Conservation (phyloP, 164 flowering plant genomes). For the Cinnamomum chago region DNA sequence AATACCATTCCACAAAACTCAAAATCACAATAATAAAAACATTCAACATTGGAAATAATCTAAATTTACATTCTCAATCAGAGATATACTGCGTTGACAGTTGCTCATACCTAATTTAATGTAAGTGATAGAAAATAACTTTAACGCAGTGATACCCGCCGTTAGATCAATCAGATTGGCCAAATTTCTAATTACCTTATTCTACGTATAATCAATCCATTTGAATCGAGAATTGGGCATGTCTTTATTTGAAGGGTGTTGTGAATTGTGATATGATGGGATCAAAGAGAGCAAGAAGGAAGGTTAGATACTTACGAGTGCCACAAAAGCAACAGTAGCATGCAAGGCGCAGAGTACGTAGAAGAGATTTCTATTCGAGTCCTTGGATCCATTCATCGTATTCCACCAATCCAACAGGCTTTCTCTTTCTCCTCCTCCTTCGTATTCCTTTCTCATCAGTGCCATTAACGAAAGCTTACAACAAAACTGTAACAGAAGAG, state of each 20-base stretch:
- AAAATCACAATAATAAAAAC: too few relatives aligned
- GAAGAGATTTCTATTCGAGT: slow-evolving; percentile 39
- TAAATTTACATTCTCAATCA: too few relatives aligned
- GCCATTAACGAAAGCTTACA: neutral
- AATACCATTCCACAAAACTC: too few relatives aligned
- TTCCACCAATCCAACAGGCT: slow-evolving; percentile 34
- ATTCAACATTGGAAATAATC: too few relatives aligned
- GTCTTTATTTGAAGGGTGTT: neutral
- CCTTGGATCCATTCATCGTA: slow-evolving; percentile 28
- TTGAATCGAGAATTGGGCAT: neutral
- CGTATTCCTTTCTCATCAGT: neutral
- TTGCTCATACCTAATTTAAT: too few relatives aligned
- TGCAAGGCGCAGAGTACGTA: slow-evolving; percentile 41
- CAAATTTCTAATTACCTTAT: neutral
- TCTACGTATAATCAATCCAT: neutral
- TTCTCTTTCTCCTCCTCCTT: neutral
- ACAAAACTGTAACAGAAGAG: neutral
- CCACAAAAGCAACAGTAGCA: slow-evolving; percentile 36
- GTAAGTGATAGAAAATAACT: neutral
- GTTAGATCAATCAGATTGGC: neutral
- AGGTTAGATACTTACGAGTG: slow-evolving; percentile 25
- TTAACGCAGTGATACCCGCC: too few relatives aligned
- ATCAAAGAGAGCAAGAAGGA: neutral
- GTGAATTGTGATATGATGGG: neutral
- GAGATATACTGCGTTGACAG: too few relatives aligned